These are phyloP conservation scores for Stachybotrys elegans DNA, from an alignment of 2,329 filamentous ascomycete species.

Conservation along the genomic window DNA sequence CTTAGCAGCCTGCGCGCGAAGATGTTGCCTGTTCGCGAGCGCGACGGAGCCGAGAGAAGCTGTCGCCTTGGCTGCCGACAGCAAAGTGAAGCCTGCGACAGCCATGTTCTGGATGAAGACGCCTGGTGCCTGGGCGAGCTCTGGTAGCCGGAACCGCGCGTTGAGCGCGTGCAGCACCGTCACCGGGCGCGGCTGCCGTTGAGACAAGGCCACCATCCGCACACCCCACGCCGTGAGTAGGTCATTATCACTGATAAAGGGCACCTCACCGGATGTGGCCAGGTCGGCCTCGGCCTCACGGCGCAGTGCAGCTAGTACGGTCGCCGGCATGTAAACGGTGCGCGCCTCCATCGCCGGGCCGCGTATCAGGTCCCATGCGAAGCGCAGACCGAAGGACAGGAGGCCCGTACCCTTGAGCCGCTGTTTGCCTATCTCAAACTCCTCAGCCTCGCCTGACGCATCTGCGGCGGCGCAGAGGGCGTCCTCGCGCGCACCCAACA, in stretches of 20 bases:
- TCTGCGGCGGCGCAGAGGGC: conserved; percentile 16
- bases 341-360: conserved; percentile 25
- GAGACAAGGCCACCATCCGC: conserved; percentile 13
- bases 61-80: conserved; percentile 15
- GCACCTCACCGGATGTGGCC: conserved; percentile 7
- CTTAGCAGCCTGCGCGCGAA: conserved; percentile 28
- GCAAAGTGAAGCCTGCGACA: conserved; percentile 12
- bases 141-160: conserved; percentile 17
- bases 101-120: conserved; percentile 22
- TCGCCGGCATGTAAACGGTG: conserved; percentile 32
- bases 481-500: conserved; percentile 30
- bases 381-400: conserved; percentile 26
- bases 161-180: conserved; percentile 20
- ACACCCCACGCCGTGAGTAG: conserved; percentile 37
- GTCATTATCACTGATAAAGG: conserved; percentile 42
- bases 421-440: conserved; percentile 9
- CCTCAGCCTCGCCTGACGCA: conserved; percentile 1
- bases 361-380: conserved; percentile 26
- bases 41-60: conserved; percentile 22
- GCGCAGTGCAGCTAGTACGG: conserved; percentile 22
- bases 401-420: conserved; percentile 20
- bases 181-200: conserved; percentile 15
- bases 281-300: conserved; percentile 12
- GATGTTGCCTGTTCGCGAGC: conserved; percentile 21
- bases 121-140: conserved; percentile 9